These are phyloP conservation scores for Begonia fuchsioides DNA, from an alignment of 306 rosid genomes.

Conservation along the genomic window DNA sequence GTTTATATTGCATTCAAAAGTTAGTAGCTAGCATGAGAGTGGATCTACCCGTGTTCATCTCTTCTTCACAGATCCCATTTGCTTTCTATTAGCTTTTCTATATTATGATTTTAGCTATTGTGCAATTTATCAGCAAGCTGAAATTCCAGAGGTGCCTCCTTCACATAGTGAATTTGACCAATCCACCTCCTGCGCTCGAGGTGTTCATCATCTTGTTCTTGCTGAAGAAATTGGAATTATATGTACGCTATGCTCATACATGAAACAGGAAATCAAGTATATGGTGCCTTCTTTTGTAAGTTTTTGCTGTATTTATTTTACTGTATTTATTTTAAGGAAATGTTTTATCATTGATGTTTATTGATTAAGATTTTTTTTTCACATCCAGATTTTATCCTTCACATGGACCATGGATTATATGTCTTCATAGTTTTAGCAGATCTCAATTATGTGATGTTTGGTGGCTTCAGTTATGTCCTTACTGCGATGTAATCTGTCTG, in stretches of 20 bases:
- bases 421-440: no score
- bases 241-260: slow-evolving; percentile 25
- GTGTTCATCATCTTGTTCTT: slow-evolving; percentile 26
- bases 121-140: slow-evolving; percentile 23
- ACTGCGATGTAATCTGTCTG: no score
- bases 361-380: not conserved
- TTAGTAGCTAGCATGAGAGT: no score
- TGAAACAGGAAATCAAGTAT: slow-evolving; percentile 28
- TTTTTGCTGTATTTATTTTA: not conserved
- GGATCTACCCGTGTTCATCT: no score
- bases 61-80: no score
- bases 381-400: not conserved
- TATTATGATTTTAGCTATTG: not conserved
- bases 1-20: no score
- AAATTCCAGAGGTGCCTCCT: slow-evolving; percentile 8
- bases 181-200: slow-evolving; percentile 22
- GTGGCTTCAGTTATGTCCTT: no score
- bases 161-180: slow-evolving; percentile 5
- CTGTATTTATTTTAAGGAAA: no score
- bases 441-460: no score
- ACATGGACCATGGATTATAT: not conserved
- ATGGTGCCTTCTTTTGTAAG: slow-evolving; percentile 40
- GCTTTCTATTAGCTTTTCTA: no score
- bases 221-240: slow-evolving; percentile 39
- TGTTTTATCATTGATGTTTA: not conserved